Evolutionary conservation across 2,329 filamentous ascomycete species (phyloP), one percentile per base, ranked within the genome.

Genomic region (Aschersonia sp.): DNA sequence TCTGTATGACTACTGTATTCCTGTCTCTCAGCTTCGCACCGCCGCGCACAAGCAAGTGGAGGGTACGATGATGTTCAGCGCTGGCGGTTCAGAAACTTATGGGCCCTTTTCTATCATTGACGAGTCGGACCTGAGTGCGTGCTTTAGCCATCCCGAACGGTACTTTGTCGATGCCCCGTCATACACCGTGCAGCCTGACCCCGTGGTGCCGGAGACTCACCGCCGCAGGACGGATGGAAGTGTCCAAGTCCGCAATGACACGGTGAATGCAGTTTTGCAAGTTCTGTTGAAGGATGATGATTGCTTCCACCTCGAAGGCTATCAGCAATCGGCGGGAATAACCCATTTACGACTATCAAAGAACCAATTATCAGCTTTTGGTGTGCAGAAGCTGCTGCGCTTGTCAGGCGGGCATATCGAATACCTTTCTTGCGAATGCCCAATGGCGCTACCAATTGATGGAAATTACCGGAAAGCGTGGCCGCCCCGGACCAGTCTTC

Each of bases 301-400:
- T 6, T 48, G 45, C n/a, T 44, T n/a, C 5, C 12, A 44, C n/a
- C 10, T 37, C 10, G 42, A 56, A 5, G 52, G 49, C 30, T 58
- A 56, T 29, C 53, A 54, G 30, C 44, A 42, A 14, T 51, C 56
- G 11, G 12, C 30, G 4, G 63, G 63, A 3, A 55, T 80, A 43
- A 78, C 77, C 0, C 77, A 81, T 52, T 58, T 82, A 12, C 67
- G 70, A 45, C 51, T 82, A 9, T 74, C 72, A 31, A 61, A 63
- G 35, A 80, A 76, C 48, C 55, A 56, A 1, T 56, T 81, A 40
- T 72, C 73, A 0, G 57, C 64, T 0, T 48, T 58, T 1, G 72
- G 68, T 0, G 46, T 78, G 2, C 60, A 65, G 42, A 61, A 56
- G 12, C 51, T 79, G 4, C 55, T 81, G 1, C 60, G 62, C 12